Percentiles rank a stretch among this genome's conserved stretches.
These are phyloP conservation scores for Cylindrodendrum hubeiense DNA, from an alignment of 2,329 filamentous ascomycete genomes.

Conservation along the genomic window DNA sequence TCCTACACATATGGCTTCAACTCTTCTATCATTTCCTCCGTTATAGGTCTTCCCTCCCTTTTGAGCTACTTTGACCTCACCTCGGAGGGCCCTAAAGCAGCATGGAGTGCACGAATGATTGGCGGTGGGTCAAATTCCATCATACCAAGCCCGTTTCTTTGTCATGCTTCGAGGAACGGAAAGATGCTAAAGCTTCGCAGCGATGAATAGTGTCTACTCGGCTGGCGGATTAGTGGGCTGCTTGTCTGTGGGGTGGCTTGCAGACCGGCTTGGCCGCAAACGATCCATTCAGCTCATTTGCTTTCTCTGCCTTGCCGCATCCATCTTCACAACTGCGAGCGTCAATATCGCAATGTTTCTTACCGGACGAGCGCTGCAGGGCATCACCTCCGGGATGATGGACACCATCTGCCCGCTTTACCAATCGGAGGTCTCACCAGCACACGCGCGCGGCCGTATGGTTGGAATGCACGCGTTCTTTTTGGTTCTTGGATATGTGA, in stretches of 20 bases:
- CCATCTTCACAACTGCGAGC: neutral
- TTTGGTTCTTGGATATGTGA: slow-evolving; percentile 1
- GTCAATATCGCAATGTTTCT: neutral
- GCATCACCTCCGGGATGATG: neutral
- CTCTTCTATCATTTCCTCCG: neutral
- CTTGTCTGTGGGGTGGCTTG: neutral
- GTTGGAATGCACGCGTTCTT: slow-evolving; percentile 3
- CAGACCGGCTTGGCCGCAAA: neutral
- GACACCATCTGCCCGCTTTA: neutral
- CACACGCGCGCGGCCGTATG: neutral
- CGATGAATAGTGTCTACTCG: neutral
- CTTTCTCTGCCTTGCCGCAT: neutral
- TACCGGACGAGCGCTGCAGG: neutral
- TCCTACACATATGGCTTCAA: slow-evolving; percentile 10
- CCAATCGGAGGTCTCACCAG: neutral
- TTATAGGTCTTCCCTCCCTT: neutral
- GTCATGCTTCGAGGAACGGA: neutral
- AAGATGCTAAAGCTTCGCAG: neutral
- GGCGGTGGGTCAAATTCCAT: neutral
- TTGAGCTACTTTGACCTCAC: neutral
- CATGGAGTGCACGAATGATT: neutral
- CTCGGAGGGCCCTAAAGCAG: neutral
- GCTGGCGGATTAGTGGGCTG: neutral
- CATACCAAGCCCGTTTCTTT: neutral
- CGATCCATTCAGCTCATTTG: slow-evolving; percentile 4